phyloP scores from a whole-genome alignment of 306 rosid genomes.

The Ammopiptanthus mongolicus region DNA sequence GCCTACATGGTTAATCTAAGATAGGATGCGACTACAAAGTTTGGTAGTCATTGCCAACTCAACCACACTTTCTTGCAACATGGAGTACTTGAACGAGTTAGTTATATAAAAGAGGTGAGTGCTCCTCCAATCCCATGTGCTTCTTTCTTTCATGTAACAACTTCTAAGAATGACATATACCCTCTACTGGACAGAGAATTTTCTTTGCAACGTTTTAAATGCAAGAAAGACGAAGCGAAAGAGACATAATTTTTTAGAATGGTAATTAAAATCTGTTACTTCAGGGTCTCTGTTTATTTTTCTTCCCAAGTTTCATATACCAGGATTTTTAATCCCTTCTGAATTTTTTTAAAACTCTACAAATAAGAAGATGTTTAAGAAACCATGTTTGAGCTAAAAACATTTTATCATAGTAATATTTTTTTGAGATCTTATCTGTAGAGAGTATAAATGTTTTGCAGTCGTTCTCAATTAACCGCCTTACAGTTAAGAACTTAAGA shows the following conservation, averaged over 20 bases:
- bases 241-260: neutral
- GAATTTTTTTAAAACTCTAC: neutral
- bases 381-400: neutral
- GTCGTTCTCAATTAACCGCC: constrained; percentile 26
- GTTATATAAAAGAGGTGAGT: constrained; percentile 14
- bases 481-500: constrained; percentile 1
- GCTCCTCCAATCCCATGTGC: neutral
- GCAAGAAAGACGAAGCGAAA: neutral
- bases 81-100: neutral
- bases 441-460: neutral
- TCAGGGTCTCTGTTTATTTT: neutral
- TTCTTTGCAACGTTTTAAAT: neutral
- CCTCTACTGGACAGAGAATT: neutral
- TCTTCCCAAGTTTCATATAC: neutral
- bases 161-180: constrained; percentile 8
- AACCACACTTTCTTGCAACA: constrained; percentile 21
- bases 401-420: neutral
- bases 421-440: neutral
- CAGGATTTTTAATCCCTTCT: neutral
- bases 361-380: neutral
- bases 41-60: constrained; percentile 32
- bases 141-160: constrained; percentile 24
- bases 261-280: neutral
- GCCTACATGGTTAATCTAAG: neutral
- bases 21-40: constrained; percentile 9